These are phyloP conservation scores for Phytopythium aichiense DNA, from an alignment of 352 stramenopile species.

Conservation along the genomic window DNA sequence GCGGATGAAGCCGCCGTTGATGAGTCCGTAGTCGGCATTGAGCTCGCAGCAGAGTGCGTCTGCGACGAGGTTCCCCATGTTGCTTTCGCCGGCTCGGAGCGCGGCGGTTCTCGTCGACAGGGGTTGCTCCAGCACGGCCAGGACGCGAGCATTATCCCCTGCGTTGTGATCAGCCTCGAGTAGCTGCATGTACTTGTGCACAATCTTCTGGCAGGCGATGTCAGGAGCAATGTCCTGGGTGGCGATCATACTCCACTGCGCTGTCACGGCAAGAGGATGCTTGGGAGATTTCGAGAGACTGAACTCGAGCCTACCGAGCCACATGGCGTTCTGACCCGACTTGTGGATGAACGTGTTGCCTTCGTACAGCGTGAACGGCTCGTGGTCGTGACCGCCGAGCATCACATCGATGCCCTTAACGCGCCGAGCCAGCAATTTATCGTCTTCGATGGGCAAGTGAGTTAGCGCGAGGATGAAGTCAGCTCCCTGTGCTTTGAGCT, in stretches of 20 bases:
- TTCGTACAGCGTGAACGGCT: constrained; percentile 83
- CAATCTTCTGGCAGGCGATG: constrained; percentile 54
- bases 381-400: constrained; percentile 91
- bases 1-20: constrained; percentile 80
- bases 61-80: constrained; percentile 72
- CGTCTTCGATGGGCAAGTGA: constrained; percentile 74
- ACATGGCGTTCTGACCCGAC: constrained; percentile 85
- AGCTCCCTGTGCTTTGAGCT: constrained; percentile 55
- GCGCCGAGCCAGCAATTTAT: constrained; percentile 57
- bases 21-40: constrained; percentile 53
- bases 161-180: constrained; percentile 57
- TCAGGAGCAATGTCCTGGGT: constrained; percentile 60
- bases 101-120: constrained; percentile 72
- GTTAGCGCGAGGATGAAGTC: constrained; percentile 87
- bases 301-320: constrained; percentile 79
- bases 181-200: constrained; percentile 64
- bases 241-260: constrained; percentile 83
- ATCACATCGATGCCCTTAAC: constrained; percentile 80
- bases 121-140: constrained; percentile 42
- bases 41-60: constrained; percentile 74
- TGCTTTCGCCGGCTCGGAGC: constrained; percentile 69
- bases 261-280: constrained; percentile 38
- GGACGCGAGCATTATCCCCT: constrained; percentile 40
- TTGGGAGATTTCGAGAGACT: constrained; percentile 38
- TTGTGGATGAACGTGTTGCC: constrained; percentile 87